Evolutionary conservation across 768 basidiomycete genomes (phyloP).

Genomic region (Leccinellum albellum): DNA sequence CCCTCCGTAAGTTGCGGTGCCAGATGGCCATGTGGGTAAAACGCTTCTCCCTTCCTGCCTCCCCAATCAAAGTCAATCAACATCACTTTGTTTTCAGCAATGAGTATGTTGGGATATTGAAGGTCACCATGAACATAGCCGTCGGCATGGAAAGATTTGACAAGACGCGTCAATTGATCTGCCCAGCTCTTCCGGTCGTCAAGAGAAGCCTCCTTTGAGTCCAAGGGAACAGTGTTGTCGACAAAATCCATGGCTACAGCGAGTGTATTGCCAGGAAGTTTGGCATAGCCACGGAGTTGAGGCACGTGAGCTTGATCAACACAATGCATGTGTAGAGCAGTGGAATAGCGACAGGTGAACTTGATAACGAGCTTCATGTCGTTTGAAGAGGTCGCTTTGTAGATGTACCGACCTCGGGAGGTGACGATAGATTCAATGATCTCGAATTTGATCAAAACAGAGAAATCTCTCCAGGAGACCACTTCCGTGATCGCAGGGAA

Average conservation of each 20-base stretch:
- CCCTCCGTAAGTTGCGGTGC: too few species aligned
- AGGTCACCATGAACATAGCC: neutral
- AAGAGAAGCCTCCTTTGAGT: neutral
- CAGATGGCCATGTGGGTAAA: neutral
- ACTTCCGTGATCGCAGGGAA: neutral
- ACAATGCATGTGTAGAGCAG: neutral
- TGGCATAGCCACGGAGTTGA: neutral
- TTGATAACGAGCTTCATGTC: neutral
- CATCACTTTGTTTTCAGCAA: neutral
- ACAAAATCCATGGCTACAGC: neutral
- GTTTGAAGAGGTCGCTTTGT: neutral
- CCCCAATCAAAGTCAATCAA: neutral
- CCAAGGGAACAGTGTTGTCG: neutral
- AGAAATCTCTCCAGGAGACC: neutral
- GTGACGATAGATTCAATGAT: neutral
- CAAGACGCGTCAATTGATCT: neutral
- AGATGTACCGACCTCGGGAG: neutral
- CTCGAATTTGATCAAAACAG: neutral
- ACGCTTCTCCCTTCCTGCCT: neutral
- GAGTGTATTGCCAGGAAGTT: neutral
- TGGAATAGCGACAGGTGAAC: neutral
- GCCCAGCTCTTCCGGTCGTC: neutral
- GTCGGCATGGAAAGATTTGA: neutral
- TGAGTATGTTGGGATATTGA: neutral
- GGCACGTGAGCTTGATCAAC: neutral